A percentile compares a stretch with the other conserved stretches of the same genome.
Conservation (phyloP, 2,329 filamentous ascomycete genomes). For the Aspergillus sp. region DNA sequence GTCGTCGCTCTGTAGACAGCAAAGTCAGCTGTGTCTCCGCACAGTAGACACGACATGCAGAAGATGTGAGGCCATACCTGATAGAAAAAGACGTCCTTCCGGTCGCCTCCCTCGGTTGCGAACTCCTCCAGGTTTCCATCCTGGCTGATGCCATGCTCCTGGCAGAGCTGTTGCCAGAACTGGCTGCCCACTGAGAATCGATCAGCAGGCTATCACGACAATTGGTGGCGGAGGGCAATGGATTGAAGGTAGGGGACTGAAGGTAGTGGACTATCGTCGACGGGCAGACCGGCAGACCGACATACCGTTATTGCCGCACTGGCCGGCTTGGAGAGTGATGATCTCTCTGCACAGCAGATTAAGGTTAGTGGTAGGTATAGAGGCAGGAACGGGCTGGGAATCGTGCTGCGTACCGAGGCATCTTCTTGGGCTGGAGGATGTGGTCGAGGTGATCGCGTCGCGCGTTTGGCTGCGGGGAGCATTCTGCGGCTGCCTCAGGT, state of each 20-base stretch:
- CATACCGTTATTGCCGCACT: constrained; percentile 98
- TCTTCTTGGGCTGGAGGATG: constrained; percentile 21
- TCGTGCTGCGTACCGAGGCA: constrained; percentile 27
- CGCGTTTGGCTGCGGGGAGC: constrained; percentile 25
- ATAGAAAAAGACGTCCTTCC: constrained; percentile 99
- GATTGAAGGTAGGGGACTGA: constrained; percentile 11
- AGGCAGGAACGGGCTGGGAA: neutral
- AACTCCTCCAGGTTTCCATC: constrained; percentile 97
- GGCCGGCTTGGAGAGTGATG: constrained; percentile 96
- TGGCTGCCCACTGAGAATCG: constrained; percentile 69
- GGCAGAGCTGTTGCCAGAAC: constrained; percentile 98
- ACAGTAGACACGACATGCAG: too few relatives aligned
- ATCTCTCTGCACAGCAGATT: constrained; percentile 62
- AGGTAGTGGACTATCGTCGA: too few relatives aligned
- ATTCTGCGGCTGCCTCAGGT: constrained; percentile 18
- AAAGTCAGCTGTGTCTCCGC: constrained; percentile 5
- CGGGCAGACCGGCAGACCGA: too few relatives aligned
- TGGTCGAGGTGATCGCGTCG: constrained; percentile 23
- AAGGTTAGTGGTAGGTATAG: constrained; percentile 3
- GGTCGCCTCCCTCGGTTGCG: constrained; percentile 91
- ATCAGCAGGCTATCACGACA: constrained; percentile 20
- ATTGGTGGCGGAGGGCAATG: constrained; percentile 1
- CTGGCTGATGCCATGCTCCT: constrained; percentile 95
- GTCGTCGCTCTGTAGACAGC: constrained; percentile 67
- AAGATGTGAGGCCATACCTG: constrained; percentile 48